Percentiles rank a stretch among this genome's conserved stretches.
These are phyloP conservation scores for Chloris gayana DNA, from an alignment of 176 grass and related monocot species.

Conservation along the genomic window DNA sequence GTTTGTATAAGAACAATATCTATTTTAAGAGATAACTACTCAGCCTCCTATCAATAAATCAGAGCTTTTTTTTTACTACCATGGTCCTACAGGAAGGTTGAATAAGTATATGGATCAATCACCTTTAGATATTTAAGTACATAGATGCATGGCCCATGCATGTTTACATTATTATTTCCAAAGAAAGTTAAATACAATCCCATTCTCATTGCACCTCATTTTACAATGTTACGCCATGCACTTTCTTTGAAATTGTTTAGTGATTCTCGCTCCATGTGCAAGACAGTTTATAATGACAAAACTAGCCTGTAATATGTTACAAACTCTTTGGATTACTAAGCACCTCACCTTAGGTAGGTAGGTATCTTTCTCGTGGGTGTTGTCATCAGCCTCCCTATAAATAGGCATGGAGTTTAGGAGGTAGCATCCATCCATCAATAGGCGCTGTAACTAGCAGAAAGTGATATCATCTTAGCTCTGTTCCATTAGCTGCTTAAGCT, in stretches of 20 bases:
- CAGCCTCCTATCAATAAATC: not conserved
- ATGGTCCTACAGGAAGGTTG: not conserved
- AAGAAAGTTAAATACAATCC: not conserved
- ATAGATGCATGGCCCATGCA: not conserved
- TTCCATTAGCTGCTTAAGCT: not conserved
- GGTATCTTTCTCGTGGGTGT: not conserved
- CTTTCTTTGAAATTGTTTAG: not conserved
- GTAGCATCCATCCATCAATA: not conserved
- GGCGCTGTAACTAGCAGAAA: not conserved
- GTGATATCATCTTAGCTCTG: not conserved
- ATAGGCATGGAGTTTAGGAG: slow-evolving; percentile 9
- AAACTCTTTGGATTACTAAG: not conserved
- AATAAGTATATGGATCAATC: not conserved
- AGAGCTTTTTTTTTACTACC: not conserved
- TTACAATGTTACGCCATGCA: not conserved
- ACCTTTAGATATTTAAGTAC: not conserved
- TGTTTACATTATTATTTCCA: not conserved
- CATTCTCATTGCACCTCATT: not conserved
- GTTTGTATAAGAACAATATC: not conserved
- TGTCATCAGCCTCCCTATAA: slow-evolving; percentile 24
- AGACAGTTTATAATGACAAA: not conserved
- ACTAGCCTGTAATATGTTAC: not conserved
- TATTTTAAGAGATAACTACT: not conserved
- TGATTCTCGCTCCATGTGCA: slow-evolving; percentile 1
- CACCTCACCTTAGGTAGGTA: not conserved